Evolutionary conservation across 2,329 filamentous ascomycete species (phyloP), one percentile per base, ranked within the genome.

Genomic region (Gnomoniopsis smithogilvyi): DNA sequence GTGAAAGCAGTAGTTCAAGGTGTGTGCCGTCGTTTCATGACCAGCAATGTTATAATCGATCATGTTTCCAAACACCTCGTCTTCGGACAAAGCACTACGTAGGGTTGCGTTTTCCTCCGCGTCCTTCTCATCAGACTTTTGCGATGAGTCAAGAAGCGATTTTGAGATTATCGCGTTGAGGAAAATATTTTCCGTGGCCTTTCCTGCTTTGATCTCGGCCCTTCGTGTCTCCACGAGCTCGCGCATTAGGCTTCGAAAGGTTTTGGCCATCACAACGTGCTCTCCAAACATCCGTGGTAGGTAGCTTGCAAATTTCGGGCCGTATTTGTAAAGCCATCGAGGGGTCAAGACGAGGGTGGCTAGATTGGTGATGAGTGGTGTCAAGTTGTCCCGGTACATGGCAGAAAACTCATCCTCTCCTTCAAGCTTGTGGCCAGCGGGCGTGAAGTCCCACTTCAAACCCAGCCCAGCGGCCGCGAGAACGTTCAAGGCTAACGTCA

Each of bases 11-110:
- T 58, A 58, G 34, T 58, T 52, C n/a, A 58, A 8, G 7, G 26
- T 47, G 41, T 58, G 48, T 2, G 56, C 56, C 2, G 56, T 58
- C 10, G 56, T 58, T 15, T 58, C 56, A 7, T 58, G 49, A 2
- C 56, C 56, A 12, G 49, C 56, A 15, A 58, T 52, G 2, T 58
- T 53, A 24, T 58, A 52, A 17, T 47, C 30, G 17, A 58, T 46
- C 48, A 58, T 52, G 30, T 58, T 58, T 7, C 36, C 56, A 7
- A 58, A 53, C 21, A 58, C 34, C 15, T 58, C 56, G 6, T 52
- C 56, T 11, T 58, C 56, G 17, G 50, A 30, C 3, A 58, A 41
- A 2, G 34, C 46, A 8, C 46, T 34, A 10, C 6, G 11, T 3
- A 3, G 2, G 22, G 24, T 21, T 1, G 46, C 14, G 10, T 43